These are phyloP conservation scores for Magnolia kwangsiensis DNA, from an alignment of 164 flowering plant species.

Conservation along the genomic window DNA sequence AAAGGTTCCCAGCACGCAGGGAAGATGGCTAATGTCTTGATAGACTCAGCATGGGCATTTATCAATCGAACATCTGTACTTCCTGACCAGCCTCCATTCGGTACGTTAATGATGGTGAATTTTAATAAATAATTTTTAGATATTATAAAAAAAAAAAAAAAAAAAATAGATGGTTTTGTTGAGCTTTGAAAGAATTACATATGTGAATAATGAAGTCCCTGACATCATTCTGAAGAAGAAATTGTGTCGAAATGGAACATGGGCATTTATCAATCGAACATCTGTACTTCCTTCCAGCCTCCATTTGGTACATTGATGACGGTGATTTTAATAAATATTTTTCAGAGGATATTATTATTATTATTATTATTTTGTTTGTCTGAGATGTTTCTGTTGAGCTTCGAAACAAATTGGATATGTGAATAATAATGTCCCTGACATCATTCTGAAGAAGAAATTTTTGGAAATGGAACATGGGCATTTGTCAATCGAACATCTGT, in stretches of 20 bases:
- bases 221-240: no score
- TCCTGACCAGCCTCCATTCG: constrained; percentile 65
- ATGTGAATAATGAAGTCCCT: no score
- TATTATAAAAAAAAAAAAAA: background rate
- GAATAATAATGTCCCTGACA: no score
- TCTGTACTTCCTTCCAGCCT: constrained; percentile 72
- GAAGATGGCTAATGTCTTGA: constrained; percentile 43
- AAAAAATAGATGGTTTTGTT: background rate
- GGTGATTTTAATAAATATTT: background rate
- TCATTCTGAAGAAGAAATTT: no score
- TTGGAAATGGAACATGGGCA: constrained; percentile 38
- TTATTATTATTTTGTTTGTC: no score
- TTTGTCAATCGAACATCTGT: constrained; percentile 53
- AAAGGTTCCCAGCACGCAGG: constrained; percentile 68
- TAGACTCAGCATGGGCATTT: constrained; percentile 63
- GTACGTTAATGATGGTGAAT: constrained; percentile 31
- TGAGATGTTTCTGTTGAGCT: background rate
- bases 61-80: constrained; percentile 58
- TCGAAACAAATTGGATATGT: background rate
- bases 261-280: constrained; percentile 49
- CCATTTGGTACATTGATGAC: constrained; percentile 50
- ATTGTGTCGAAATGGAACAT: constrained; percentile 26
- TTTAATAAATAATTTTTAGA: background rate
- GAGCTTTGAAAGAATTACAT: background rate
- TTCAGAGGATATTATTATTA: background rate